A percentile compares a stretch with the other conserved stretches of the same genome.
Evolutionary conservation across 345 rosid species (phyloP).

Genomic region (Hibiscus mutabilis): DNA sequence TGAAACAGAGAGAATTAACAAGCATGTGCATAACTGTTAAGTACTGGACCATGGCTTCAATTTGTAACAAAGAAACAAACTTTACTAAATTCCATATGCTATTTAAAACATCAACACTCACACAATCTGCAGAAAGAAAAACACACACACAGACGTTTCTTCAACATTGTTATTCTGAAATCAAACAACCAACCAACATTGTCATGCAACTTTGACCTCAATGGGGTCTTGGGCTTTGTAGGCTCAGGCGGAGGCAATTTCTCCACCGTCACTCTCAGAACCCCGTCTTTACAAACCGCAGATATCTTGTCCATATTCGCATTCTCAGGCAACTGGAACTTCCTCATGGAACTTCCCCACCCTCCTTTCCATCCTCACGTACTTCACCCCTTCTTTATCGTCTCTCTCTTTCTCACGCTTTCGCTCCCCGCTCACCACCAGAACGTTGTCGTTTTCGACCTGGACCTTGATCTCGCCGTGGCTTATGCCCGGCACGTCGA

Average conservation of each 20-base stretch:
- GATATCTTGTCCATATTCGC: constrained; percentile 51
- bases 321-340: constrained; percentile 62
- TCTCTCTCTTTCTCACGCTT: constrained; percentile 32
- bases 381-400: constrained; percentile 57
- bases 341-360: constrained; percentile 71
- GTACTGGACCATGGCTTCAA: background rate
- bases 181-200: too few species aligned
- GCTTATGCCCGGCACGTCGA: constrained; percentile 83
- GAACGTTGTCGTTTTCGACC: constrained; percentile 63
- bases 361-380: constrained; percentile 75
- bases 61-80: too few species aligned
- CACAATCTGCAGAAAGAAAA: too few species aligned
- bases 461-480: constrained; percentile 63
- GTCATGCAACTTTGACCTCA: constrained; percentile 66
- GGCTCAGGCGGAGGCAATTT: constrained; percentile 83
- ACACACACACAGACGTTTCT: background rate
- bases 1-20: constrained; percentile 51
- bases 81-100: background rate
- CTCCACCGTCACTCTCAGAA: constrained; percentile 62
- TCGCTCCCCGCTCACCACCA: constrained; percentile 31
- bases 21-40: constrained; percentile 77
- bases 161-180: background rate
- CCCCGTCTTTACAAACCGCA: constrained; percentile 70
- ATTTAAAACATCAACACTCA: background rate
- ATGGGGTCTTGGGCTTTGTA: constrained; percentile 58